These are phyloP conservation scores for Helianthus annuus DNA, from an alignment of 129 eudicot species.

Conservation along the genomic window HanXRQr2.0-SUNRISE NC_035444.2:61283009-61283508, in stretches of 20 bases:
- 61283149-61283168: neutral
- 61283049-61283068: slow-evolving; percentile 84
- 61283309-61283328: neutral
- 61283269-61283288: neutral
- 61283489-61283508: neutral
- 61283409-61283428: neutral
- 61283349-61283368: too few relatives aligned
- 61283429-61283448: neutral
- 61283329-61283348: too few relatives aligned
- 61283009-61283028: slow-evolving; percentile 98
- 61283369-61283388: too few relatives aligned
- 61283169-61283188: neutral
- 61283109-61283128: slow-evolving; percentile 30
- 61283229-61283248: neutral
- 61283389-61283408: neutral
- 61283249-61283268: neutral
- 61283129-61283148: neutral
- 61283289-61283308: neutral
- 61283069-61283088: slow-evolving; percentile 82
- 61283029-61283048: slow-evolving; percentile 96
- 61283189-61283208: neutral
- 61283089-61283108: slow-evolving; percentile 99
- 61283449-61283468: neutral
- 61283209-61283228: neutral
- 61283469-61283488: neutral